Evolutionary conservation across 192 early-diverging fungal genomes (phyloP), one percentile per base, ranked within the genome.

Genomic region (Coemansia furcata): DNA sequence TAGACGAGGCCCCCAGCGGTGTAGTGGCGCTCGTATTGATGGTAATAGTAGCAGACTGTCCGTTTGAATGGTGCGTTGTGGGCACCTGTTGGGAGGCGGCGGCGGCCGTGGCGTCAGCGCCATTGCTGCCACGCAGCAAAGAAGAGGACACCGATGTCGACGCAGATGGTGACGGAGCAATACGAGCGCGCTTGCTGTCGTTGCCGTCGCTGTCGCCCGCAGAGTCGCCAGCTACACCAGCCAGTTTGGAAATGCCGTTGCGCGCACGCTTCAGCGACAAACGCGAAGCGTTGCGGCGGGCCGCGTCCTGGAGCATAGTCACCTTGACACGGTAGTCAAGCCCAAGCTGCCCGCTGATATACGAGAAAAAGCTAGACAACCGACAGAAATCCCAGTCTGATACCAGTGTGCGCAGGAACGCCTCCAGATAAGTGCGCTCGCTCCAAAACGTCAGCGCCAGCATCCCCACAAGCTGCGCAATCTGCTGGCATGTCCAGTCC

Each of bases 361-460:
- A 85, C 65, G 87, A 86, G 67, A 88, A 88, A 35, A 89, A 86
- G 76, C 87, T 83, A 29, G 87, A 82, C 52, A 87, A 61, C 47
- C 85, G 81, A 64, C 80, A 85, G 84, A 90, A 88, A 72, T 87
- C 86, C 86, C 86, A 89, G 68, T 86, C 84, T 8, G 83, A 77
- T 6, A 86, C 84, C 32, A 88, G 84, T 5, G 84, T 83, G 49
- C 80, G 74, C 47, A 89, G 47, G 46, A 89, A 83, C 37, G 76
- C 70, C 26, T 83, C 80, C 9, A 88, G 73, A 30, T 73, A 64
- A 3, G 70, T 43, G 21, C 74, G 66, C 30, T 77, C 74, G 65
- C 71, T 65, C 76, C 74, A 82, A 47, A 76, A 83, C 10, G 73
- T 74, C 40, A 75, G 44, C 11, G 77, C 63, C 36, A 85, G 77